These are phyloP conservation scores for Steccherinum ochraceum DNA, from an alignment of 768 basidiomycete species.

Conservation along the genomic window DNA sequence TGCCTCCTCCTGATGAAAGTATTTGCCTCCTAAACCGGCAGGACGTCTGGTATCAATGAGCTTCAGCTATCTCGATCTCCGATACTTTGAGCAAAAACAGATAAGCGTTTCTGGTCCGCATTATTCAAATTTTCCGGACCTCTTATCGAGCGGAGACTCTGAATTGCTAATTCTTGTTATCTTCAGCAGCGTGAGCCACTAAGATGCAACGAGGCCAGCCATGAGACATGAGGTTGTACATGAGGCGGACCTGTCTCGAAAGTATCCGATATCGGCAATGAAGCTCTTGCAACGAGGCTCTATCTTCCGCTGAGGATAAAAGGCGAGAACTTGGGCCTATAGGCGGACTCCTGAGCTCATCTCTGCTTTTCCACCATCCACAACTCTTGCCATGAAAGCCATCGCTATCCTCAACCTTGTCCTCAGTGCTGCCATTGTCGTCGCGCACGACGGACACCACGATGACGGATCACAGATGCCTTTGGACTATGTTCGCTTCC, in stretches of 20 bases:
- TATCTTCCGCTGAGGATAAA: background rate
- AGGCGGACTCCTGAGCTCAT: background rate
- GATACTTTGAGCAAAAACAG: too few relatives aligned
- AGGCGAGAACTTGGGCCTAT: background rate
- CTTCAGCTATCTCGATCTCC: too few relatives aligned
- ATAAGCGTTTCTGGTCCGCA: too few relatives aligned
- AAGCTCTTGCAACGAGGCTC: too few relatives aligned
- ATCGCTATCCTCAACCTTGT: conserved; percentile 12
- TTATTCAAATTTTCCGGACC: too few relatives aligned
- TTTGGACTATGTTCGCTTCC: conserved; percentile 60
- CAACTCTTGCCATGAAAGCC: conserved; percentile 13
- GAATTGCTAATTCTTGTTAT: too few relatives aligned
- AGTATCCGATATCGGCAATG: background rate
- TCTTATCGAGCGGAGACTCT: too few relatives aligned
- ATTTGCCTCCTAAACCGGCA: too few relatives aligned
- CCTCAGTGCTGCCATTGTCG: conserved; percentile 21
- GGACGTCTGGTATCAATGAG: too few relatives aligned
- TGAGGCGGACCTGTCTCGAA: background rate
- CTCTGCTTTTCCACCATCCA: background rate
- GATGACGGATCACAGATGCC: conserved; percentile 51
- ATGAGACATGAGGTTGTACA: background rate
- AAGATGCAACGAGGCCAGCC: background rate
- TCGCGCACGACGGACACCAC: conserved; percentile 32
- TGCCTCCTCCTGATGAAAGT: too few relatives aligned
- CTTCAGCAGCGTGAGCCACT: too few relatives aligned